Base-by-base conservation (phyloP, 805 yeast species). In the Nakazawaea laoshanensis region DNA sequence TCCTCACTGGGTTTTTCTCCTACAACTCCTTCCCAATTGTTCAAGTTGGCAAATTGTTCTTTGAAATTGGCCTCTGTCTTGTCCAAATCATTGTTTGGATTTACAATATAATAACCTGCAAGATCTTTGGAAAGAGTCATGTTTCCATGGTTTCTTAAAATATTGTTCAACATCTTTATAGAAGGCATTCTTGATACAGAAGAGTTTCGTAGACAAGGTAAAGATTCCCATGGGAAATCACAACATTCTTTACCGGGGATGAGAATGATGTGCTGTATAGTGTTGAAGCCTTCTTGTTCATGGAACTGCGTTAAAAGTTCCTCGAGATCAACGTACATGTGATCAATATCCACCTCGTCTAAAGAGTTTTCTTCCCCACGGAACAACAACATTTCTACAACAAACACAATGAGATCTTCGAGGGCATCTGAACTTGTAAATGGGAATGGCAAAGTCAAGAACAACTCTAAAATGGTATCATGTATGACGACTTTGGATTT, bases 161-260 rank as follows among this genome's bases (percentile, higher is more conserved):
- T 37, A 2, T 65, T 55, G 2, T 53, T 28, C 11, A 85, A 52
- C 28, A 65, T 45, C 1, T 52, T 47, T 10, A 76, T 36, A 0
- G 94, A 80, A 0, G 96, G 94, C 53, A 87, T 67, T 42, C 97
- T 61, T 0, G 94, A 71, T 0, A 82, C 67, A 0, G 94, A 75
- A 29, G 55, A 58, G 0, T 49, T 48, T 32, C 70, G 53, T 35
- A 88, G 50, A 27, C 67, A 64, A 0, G 75, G 67, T 20, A 88
- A 48, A 1, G 86, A 77, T 47, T 92, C 99, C 97, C 97, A 92
- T 0, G 98, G 98, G 20, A 92, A 61, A 13, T 53, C 49, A n/a
- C 71, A 70, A 42, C 94, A 77, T 6, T 59, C 55, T 31, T 76
- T 66, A 17, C 88, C 78, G 3, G 85, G 71, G 3, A 92, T 59